Evolutionary conservation across 1,139 yeast species (phyloP), one percentile per base, ranked within the genome.

Genomic region (Yamadazyma friedrichii): DNA sequence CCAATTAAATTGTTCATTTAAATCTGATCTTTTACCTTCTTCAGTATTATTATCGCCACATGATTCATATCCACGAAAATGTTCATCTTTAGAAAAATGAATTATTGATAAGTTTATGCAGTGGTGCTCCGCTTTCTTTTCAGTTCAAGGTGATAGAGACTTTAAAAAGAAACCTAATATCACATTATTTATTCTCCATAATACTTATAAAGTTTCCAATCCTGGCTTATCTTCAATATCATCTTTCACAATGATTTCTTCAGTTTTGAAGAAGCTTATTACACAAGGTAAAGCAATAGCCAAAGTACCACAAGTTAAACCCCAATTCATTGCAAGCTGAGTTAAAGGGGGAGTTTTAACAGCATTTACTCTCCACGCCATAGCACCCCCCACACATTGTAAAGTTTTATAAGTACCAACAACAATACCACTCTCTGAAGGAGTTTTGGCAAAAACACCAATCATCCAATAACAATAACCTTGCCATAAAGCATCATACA

Each of bases 331-430:
- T 10, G 66, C 80, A 52, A 78, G 79, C 62, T 78, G 58, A 41
- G 58, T 54, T 54, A 67, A 64, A 58, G 66, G 79, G 15, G 78
- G 61, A 13, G 51, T 53, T 4, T 56, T 58, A 39, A 64, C 49
- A 29, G 80, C 73, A 54, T 80, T 84, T 46, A 80, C 61, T 51
- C 82, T 62, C 84, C 85, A 80, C 9, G 74, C 76, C 43, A 80
- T 65, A 16, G 82, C 84, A 15, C 81, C 80, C 54, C 82, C 84
- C 11, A 82, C 84, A 24, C 81, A 74, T 61, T 80, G 86, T 40
- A 80, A 60, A 45, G 83, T 80, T 63, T 80, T 80, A 64, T 78
- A 80, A 59, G 76, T 76, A 35, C 84, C 84, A 35, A 80, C 82
- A 51, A 78, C 78, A 44, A 79, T 63, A 10, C 84, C 82, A 22